Evolutionary conservation across 352 stramenopile genomes (phyloP).

Genomic region (Phytophthora pini): DNA sequence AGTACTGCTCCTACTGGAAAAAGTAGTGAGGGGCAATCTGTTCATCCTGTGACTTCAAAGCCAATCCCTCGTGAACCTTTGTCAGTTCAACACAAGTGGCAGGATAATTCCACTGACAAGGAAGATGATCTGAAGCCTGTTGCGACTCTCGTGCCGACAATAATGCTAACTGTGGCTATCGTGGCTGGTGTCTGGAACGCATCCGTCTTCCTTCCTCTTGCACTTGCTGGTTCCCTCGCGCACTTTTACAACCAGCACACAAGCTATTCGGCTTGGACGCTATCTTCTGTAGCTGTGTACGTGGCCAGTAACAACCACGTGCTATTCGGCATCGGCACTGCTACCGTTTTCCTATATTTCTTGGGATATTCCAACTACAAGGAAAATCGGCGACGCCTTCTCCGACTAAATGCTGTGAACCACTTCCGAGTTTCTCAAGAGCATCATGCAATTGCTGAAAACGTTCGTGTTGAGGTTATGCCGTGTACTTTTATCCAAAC

Average conservation of each 20-base stretch:
- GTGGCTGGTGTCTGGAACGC: constrained; percentile 36
- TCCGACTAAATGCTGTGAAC: constrained; percentile 26
- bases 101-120: constrained; percentile 1
- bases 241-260: constrained; percentile 38
- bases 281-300: constrained; percentile 46
- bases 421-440: constrained; percentile 29
- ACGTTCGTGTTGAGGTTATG: constrained; percentile 25
- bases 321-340: constrained; percentile 51
- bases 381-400: constrained; percentile 26
- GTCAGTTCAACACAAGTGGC: constrained; percentile 1
- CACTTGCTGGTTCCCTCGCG: constrained; percentile 46
- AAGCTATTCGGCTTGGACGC: constrained; percentile 40
- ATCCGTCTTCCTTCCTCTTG: constrained; percentile 74
- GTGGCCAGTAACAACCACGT: constrained; percentile 43
- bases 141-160: constrained; percentile 26
- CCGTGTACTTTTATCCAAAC: background rate
- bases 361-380: constrained; percentile 72
- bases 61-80: background rate
- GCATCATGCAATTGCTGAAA: constrained; percentile 40
- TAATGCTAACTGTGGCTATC: constrained; percentile 45
- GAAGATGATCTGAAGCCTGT: constrained; percentile 20
- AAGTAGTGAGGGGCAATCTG: constrained; percentile 2
- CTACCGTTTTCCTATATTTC: constrained; percentile 47
- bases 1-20: constrained; percentile 11
- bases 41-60: constrained; percentile 1